These are phyloP conservation scores for Bolboschoenoplectus hybrid DNA, from an alignment of 202 grass and related monocot genomes.

Conservation along the genomic window DNA sequence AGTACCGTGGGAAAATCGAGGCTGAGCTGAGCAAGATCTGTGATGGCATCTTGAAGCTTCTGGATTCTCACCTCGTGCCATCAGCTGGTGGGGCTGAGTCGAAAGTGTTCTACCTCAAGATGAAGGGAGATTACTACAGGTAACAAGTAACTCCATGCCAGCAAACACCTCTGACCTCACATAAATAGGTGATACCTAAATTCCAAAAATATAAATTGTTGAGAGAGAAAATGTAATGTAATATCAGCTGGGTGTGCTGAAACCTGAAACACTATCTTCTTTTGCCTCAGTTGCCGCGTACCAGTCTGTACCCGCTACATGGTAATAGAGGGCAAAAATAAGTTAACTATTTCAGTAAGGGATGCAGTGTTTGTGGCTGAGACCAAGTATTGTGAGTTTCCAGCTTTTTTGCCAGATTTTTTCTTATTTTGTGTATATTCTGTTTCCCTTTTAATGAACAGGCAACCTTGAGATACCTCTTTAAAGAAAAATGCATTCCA, in stretches of 20 bases:
- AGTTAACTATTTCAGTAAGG: neutral
- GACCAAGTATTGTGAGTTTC: neutral
- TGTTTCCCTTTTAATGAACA: neutral
- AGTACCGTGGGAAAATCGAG: conserved; percentile 72
- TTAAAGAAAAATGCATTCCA: neutral
- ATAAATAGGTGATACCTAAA: neutral
- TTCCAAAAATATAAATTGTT: neutral
- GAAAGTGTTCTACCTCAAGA: conserved; percentile 88
- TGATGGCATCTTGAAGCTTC: conserved; percentile 67
- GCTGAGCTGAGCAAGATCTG: conserved; percentile 73
- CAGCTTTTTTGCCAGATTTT: neutral
- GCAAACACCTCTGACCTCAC: neutral
- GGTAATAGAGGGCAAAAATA: neutral
- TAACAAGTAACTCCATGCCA: conserved; percentile 37
- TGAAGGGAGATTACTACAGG: conserved; percentile 94
- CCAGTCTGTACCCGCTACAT: neutral
- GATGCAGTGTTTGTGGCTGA: neutral
- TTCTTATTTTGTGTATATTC: conserved; percentile 16
- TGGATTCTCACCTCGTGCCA: conserved; percentile 76
- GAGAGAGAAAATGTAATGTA: neutral
- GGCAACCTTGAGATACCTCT: neutral
- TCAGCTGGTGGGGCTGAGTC: conserved; percentile 62
- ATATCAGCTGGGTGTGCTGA: neutral
- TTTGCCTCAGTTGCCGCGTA: neutral
- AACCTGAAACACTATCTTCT: neutral